Base-by-base conservation (phyloP, 129 eudicot genomes). In the Scalesia atractyloides region DNA sequence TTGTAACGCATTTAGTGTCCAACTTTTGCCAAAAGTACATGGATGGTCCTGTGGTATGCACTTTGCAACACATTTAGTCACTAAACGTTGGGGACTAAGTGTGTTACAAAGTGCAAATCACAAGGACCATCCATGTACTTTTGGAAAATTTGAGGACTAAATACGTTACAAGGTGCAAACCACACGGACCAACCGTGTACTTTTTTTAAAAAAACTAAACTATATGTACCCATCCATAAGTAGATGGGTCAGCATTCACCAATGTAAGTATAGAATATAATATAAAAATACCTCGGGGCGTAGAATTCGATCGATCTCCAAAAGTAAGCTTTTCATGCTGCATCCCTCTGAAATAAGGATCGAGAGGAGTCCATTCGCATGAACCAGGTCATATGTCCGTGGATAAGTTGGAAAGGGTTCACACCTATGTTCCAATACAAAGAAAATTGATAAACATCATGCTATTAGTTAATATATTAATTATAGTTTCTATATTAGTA, bases 331-430 rank as follows among this genome's bases (percentile, higher is more conserved):
- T 34, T 81, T 69, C 71, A 84, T 78, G 76, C 84, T 87, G 84
- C 98, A 94, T 43, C 88, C 80, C 56, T 80, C 84, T 37, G 90
- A 72, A 63, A 63, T 82, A 47, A 84, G 64, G 81, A 82, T 84
- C 15, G 97, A 86, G 67, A 94, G 86, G 70, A 94, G 98, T 73
- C 92, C 97, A 75, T 86, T 90, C 43, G 89, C 97, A 75, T 94
- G 97, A 78, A 94, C 96, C 89, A 94, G 81, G 83, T 94, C 98
- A 71, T 94, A 94, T 24, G 98, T 86, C 18, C 98, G 91, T 49
- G 98, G 97, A 79, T 94, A 94, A 22, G 98, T 94, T 5, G 98
- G 98, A 72, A 94, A 94, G 53, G 98, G 96, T 75, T 94, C 97
- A 64, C 98, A 88, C 98, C 98, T 94, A 64, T 22, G 30, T 75